These are phyloP conservation scores for Theobroma grandiflorum DNA, from an alignment of 441 rosid genomes.

Conservation along the genomic window DNA sequence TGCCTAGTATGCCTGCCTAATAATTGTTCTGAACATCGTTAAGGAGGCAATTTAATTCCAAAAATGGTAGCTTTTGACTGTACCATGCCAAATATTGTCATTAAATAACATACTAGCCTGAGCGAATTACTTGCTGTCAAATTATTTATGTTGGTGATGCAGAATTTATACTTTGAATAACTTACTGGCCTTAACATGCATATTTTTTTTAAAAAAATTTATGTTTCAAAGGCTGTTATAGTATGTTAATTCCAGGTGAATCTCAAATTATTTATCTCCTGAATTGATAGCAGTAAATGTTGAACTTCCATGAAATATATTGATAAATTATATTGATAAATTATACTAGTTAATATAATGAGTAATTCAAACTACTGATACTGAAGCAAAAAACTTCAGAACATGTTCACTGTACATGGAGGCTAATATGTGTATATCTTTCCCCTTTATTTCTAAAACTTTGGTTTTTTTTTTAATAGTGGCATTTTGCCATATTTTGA, in stretches of 20 bases:
- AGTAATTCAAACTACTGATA: not conserved
- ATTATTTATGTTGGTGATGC: not conserved
- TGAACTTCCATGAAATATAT: not conserved
- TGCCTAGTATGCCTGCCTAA: not conserved
- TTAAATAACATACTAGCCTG: not conserved
- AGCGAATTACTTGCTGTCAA: not conserved
- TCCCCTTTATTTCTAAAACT: not conserved
- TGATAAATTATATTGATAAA: not conserved
- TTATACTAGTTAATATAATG: not conserved
- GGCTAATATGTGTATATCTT: not conserved
- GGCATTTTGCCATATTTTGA: constrained; percentile 3
- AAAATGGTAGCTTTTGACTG: not conserved
- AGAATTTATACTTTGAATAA: not conserved
- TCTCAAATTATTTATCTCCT: not conserved
- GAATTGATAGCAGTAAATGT: not conserved
- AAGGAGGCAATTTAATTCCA: not conserved
- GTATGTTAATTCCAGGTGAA: not conserved
- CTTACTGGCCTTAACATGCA: not conserved
- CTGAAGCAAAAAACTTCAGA: not conserved
- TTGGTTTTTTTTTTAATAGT: not conserved
- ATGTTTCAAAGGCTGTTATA: not conserved
- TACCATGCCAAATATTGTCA: not conserved
- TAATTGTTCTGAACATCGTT: not conserved
- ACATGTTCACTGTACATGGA: not conserved
- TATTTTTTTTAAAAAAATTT: not conserved